A percentile compares a stretch with the other conserved stretches of the same genome.
Conservation (phyloP, 2,329 filamentous ascomycete genomes). For the Ophiostoma himal-ulmi region DNA sequence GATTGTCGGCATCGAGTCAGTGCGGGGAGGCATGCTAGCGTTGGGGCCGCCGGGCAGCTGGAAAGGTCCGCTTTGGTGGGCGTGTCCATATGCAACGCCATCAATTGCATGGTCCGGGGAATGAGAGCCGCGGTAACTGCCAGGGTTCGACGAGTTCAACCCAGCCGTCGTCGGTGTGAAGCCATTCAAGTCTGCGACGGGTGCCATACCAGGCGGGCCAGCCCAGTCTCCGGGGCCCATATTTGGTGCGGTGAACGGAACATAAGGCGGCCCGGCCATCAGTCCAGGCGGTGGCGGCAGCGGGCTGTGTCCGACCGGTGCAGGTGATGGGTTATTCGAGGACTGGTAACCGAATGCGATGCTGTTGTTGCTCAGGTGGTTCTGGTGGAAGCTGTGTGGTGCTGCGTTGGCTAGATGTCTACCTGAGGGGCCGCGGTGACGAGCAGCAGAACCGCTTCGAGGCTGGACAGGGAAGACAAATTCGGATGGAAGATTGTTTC, state of each 20-base stretch:
- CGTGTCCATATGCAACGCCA: constrained; percentile 6
- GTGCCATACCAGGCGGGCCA: constrained; percentile 16
- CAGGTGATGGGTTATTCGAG: constrained; percentile 55
- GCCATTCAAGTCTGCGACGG: constrained; percentile 19
- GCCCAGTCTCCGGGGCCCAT: constrained; percentile 23
- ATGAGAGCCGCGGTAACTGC: constrained; percentile 58
- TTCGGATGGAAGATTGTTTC: constrained; percentile 3
- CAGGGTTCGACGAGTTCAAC: constrained; percentile 52
- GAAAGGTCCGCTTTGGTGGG: constrained; percentile 17
- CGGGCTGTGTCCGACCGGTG: constrained; percentile 34
- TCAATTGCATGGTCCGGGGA: constrained; percentile 23
- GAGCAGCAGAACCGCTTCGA: constrained; percentile 3
- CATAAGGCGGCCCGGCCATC: constrained; percentile 26
- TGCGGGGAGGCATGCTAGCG: constrained; percentile 15
- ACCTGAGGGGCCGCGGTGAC: constrained; percentile 12
- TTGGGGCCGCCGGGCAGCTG: constrained; percentile 15
- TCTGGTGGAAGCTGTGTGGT: constrained; percentile 39
- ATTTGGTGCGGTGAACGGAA: constrained; percentile 17
- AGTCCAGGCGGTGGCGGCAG: constrained; percentile 36
- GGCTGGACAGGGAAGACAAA: constrained; percentile 20
- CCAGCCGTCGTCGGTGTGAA: constrained; percentile 31
- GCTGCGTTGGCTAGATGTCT: constrained; percentile 9
- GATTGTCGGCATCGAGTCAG: constrained; percentile 15
- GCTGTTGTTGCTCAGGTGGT: constrained; percentile 50
- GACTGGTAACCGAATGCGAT: constrained; percentile 52